phyloP scores from a whole-genome alignment of 164 flowering plant species.

The Buxus sempervirens region DNA sequence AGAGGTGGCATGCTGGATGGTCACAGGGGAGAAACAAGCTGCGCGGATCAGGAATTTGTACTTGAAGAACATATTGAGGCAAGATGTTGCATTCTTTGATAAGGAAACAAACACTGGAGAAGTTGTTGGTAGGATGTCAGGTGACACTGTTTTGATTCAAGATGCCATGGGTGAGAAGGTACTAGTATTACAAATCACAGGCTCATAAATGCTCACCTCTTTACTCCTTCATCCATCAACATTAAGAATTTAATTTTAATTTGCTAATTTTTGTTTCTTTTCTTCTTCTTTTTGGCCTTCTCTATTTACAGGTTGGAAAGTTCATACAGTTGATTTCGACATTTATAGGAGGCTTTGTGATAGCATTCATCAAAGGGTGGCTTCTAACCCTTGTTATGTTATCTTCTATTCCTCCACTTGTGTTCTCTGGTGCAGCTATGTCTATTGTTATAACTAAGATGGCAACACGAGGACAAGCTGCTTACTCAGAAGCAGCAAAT shows the following conservation, averaged over 20 bases:
- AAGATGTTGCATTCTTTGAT: conserved; percentile 58
- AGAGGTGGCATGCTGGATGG: conserved; percentile 67
- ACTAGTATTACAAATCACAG: background rate
- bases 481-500: conserved; percentile 38
- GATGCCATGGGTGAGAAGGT: conserved; percentile 78
- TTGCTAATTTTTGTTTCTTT: too few relatives aligned
- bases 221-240: background rate
- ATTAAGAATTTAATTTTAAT: background rate
- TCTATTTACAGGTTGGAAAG: conserved; percentile 38
- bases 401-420: conserved; percentile 36
- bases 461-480: conserved; percentile 39
- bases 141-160: conserved; percentile 59
- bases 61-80: conserved; percentile 51
- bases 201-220: background rate
- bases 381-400: conserved; percentile 46
- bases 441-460: conserved; percentile 29
- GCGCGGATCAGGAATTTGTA: conserved; percentile 47
- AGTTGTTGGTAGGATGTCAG: conserved; percentile 55
- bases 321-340: conserved; percentile 40
- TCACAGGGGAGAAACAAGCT: conserved; percentile 62
- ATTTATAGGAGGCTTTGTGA: conserved; percentile 44
- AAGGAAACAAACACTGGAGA: conserved; percentile 53
- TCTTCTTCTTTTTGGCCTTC: background rate
- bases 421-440: conserved; percentile 32
- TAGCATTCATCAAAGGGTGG: conserved; percentile 48